Evolutionary conservation across 2,329 filamentous ascomycete genomes (phyloP).

Genomic region (Cadophora sp.): DNA sequence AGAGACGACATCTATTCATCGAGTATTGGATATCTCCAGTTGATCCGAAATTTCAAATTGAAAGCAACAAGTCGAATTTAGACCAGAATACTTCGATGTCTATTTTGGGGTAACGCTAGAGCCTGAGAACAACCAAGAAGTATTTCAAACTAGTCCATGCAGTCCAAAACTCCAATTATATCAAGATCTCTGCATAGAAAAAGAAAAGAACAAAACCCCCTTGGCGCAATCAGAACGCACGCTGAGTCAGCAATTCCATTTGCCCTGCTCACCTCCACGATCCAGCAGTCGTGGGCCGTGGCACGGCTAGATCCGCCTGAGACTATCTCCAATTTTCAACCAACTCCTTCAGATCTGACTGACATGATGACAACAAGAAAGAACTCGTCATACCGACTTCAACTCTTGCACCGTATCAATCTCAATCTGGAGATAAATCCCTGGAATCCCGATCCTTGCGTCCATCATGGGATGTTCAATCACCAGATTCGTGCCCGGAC

Average conservation of each 20-base stretch:
- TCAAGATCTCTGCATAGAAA: background rate
- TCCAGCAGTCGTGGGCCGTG: background rate
- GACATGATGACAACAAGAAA: background rate
- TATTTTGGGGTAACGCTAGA: background rate
- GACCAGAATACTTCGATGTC: background rate
- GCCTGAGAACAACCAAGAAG: background rate
- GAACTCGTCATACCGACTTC: background rate
- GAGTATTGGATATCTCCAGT: background rate
- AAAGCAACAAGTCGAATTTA: background rate
- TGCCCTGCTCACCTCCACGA: no score
- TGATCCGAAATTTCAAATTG: background rate
- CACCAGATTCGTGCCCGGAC: constrained; percentile 13
- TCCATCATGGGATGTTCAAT: background rate
- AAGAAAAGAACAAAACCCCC: background rate
- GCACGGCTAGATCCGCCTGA: background rate
- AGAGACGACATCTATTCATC: no score
- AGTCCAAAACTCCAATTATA: background rate
- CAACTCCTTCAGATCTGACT: background rate
- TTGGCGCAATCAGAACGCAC: no score
- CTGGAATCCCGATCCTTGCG: constrained; percentile 9
- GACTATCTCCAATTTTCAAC: background rate
- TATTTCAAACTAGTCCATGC: background rate
- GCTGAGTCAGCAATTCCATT: background rate
- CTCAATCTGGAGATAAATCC: constrained; percentile 7
- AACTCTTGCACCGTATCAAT: background rate